These are phyloP conservation scores for Backusella luteola DNA, from an alignment of 192 early-diverging fungal genomes.

Conservation along the genomic window DNA sequence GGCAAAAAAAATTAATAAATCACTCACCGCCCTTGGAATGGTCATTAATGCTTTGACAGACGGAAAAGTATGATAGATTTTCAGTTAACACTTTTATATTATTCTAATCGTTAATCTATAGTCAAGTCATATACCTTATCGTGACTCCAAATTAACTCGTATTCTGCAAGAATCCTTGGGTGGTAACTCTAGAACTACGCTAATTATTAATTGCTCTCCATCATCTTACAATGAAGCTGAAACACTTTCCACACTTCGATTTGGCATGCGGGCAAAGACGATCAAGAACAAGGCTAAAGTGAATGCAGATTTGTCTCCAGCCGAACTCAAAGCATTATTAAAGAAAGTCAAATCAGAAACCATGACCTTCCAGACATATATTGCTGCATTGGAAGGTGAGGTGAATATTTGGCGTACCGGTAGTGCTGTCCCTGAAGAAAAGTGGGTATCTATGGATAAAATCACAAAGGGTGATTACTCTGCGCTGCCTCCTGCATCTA, in stretches of 20 bases:
- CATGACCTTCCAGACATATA: constrained; percentile 80
- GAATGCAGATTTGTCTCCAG: constrained; percentile 92
- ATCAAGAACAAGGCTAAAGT: constrained; percentile 99
- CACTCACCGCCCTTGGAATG: constrained; percentile 96
- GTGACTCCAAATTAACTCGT: constrained; percentile 98
- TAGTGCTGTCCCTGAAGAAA: constrained; percentile 58
- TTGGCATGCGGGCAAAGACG: constrained; percentile 98
- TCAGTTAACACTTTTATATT: background rate
- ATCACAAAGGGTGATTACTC: constrained; percentile 38
- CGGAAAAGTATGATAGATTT: constrained; percentile 70
- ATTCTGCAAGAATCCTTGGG: constrained; percentile 99
- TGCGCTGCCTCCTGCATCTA: constrained; percentile 38
- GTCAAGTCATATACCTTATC: constrained; percentile 97
- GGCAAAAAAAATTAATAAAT: constrained; percentile 99
- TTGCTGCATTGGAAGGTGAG: constrained; percentile 84
- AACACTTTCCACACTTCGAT: constrained; percentile 90
- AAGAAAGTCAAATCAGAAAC: constrained; percentile 87
- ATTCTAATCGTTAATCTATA: constrained; percentile 28
- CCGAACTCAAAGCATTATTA: constrained; percentile 92
- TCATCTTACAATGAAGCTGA: constrained; percentile 98
- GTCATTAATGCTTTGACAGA: constrained; percentile 99
- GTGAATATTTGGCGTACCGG: constrained; percentile 87
- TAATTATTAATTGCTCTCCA: constrained; percentile 99
- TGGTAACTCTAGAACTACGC: constrained; percentile 99
- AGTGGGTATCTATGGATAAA: constrained; percentile 65